Percentiles rank a stretch among this genome's conserved stretches.
Conservation (phyloP, 345 rosid species). For the Heritiera littoralis region DNA sequence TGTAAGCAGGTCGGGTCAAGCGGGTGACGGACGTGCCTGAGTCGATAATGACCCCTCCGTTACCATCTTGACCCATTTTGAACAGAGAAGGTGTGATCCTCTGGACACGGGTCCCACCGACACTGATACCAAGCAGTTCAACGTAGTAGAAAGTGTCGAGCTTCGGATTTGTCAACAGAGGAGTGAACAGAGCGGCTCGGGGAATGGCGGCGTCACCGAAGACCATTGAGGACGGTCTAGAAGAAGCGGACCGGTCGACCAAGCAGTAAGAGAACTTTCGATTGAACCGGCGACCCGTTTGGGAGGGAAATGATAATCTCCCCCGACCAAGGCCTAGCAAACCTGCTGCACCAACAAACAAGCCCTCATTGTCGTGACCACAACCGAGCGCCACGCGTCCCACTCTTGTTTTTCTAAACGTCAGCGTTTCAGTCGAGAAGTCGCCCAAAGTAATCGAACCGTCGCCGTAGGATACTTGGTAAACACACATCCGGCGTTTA, state of each 20-base stretch:
- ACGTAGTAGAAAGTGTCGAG: conserved; percentile 93
- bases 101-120: conserved; percentile 78
- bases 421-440: conserved; percentile 82
- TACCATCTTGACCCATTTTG: conserved; percentile 67
- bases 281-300: conserved; percentile 75
- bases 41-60: conserved; percentile 90
- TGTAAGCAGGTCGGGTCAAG: conserved; percentile 68
- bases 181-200: conserved; percentile 74
- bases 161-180: conserved; percentile 71
- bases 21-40: conserved; percentile 90
- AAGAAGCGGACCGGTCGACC: conserved; percentile 81
- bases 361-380: conserved; percentile 92
- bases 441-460: conserved; percentile 90
- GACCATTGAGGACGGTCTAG: conserved; percentile 74
- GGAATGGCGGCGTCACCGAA: conserved; percentile 79
- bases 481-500: conserved; percentile 58
- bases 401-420: conserved; percentile 66
- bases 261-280: conserved; percentile 85
- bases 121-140: conserved; percentile 79
- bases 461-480: conserved; percentile 91
- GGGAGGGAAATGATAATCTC: conserved; percentile 74
- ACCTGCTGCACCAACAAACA: conserved; percentile 94
- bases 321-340: conserved; percentile 91
- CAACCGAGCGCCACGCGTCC: conserved; percentile 79
- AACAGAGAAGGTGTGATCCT: conserved; percentile 69